A percentile compares a stretch with the other conserved stretches of the same genome.
These are phyloP conservation scores for Hippophae tibetana DNA, from an alignment of 306 rosid genomes.

Conservation along the genomic window DNA sequence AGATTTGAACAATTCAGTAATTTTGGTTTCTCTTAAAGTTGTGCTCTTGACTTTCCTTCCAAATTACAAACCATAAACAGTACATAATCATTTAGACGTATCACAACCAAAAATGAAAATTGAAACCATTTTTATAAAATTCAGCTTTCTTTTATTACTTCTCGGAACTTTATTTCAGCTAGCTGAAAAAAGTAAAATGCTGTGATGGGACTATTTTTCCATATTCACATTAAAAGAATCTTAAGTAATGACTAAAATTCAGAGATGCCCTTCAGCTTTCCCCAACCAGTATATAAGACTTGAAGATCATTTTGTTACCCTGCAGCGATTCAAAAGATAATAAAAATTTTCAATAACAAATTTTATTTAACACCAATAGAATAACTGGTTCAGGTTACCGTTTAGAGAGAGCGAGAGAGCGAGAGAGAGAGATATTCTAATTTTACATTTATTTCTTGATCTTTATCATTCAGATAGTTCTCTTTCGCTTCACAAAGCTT, in stretches of 20 bases:
- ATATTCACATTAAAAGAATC: constrained; percentile 35
- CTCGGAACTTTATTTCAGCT: constrained; percentile 35
- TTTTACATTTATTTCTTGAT: constrained; percentile 78
- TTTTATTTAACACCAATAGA: too few species aligned
- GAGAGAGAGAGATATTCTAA: constrained; percentile 10
- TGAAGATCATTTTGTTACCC: constrained; percentile 43
- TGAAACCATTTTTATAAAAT: too few species aligned
- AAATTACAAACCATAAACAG: too few species aligned
- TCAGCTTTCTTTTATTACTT: constrained; percentile 9
- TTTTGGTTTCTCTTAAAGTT: too few species aligned
- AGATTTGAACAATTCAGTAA: too few species aligned
- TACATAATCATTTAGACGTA: too few species aligned
- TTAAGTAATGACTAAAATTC: constrained; percentile 13
- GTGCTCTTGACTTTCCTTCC: too few species aligned
- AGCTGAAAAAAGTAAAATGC: not conserved
- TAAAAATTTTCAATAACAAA: too few species aligned
- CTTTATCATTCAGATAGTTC: constrained; percentile 40
- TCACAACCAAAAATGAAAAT: too few species aligned
- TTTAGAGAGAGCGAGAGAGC: constrained; percentile 38
- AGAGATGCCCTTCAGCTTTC: constrained; percentile 15
- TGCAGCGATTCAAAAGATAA: constrained; percentile 26
- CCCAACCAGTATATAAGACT: constrained; percentile 14
- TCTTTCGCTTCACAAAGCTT: constrained; percentile 60
- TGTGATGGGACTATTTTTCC: constrained; percentile 11
- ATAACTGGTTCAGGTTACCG: constrained; percentile 22